A percentile compares a stretch with the other conserved stretches of the same genome.
Conservation (phyloP, 2,329 filamentous ascomycete species). For the Paraconiothyrium brasiliense region DNA sequence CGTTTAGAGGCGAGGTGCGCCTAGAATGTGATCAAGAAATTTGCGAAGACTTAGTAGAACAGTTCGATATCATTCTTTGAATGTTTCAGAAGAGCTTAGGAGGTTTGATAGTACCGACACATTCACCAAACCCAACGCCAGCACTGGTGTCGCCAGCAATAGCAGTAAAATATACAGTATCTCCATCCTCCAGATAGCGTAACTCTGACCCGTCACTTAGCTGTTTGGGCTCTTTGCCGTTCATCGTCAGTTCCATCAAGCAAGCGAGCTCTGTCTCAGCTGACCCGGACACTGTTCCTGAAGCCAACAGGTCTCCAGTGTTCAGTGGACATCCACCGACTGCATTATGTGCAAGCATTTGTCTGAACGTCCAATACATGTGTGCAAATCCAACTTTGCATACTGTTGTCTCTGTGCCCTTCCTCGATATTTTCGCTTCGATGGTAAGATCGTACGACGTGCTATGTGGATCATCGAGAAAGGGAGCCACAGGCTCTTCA, state of each 20-base stretch:
- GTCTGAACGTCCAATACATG: constrained; percentile 58
- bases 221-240: constrained; percentile 42
- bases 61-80: neutral
- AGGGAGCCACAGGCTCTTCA: constrained; percentile 32
- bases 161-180: constrained; percentile 50
- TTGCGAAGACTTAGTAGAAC: neutral
- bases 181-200: constrained; percentile 54
- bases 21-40: neutral
- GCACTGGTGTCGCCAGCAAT: constrained; percentile 43
- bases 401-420: constrained; percentile 28
- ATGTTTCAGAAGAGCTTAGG: constrained; percentile 17
- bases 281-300: constrained; percentile 56
- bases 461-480: constrained; percentile 34
- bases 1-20: too few species aligned
- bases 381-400: constrained; percentile 48
- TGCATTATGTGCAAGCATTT: constrained; percentile 56
- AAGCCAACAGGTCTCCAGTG: constrained; percentile 56
- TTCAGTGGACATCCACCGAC: constrained; percentile 54
- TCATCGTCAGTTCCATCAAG: constrained; percentile 53
- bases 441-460: constrained; percentile 40
- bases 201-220: constrained; percentile 42
- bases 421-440: constrained; percentile 31
- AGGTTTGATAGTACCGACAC: constrained; percentile 47
- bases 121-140: constrained; percentile 55
- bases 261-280: constrained; percentile 52